Base-by-base conservation (phyloP, 208 protist species). In the Spongospora subterranea region DNA sequence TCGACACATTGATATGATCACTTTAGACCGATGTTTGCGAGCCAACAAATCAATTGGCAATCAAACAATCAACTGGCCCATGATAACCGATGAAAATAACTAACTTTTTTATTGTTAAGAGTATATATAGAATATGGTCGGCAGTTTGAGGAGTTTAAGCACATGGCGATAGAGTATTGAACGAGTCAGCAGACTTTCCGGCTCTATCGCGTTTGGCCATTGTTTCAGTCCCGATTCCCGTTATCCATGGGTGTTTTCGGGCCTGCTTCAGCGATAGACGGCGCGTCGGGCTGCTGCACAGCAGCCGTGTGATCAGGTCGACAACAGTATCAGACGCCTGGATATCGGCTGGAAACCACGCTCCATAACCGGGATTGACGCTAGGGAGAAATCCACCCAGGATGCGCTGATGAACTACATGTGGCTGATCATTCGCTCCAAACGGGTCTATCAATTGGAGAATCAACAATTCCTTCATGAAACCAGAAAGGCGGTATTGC, bases 211-310 rank as follows among this genome's bases (percentile, higher is more conserved):
- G n/a, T n/a, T n/a, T n/a, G n/a, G n/a, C n/a, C n/a, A n/a, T n/a
- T n/a, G n/a, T n/a, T n/a, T n/a, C n/a, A n/a, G n/a, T n/a, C n/a
- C n/a, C n/a, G n/a, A n/a, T n/a, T n/a, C n/a, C n/a, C n/a, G n/a
- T n/a, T n/a, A 89, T 43, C 88, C 88, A 89, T 32, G 88, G 88
- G 88, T 89, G 88, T 38, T 65, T 65, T 20, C 64, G 29, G 6
- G 32, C 88, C 6, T 89, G 17, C 60, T 40, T 6, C 17, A 45
- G 1, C 60, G 88, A 66, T 1, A 89, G 6, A 32, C 88, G 45
- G 13, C 1, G 32, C 17, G 13, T 6, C 45, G 88, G 88, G 32
- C 65, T 89, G 32, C 17, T 6, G 17, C 13, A 17, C 88, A 89
- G n/a, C 88, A 89, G 6, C 32, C n/a, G 6, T 1, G 60, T 20